A percentile compares a stretch with the other conserved stretches of the same genome.
Evolutionary conservation across 371 early-diverging fungal species (phyloP).

Genomic region (Quaeritorhiza haematococci): DNA sequence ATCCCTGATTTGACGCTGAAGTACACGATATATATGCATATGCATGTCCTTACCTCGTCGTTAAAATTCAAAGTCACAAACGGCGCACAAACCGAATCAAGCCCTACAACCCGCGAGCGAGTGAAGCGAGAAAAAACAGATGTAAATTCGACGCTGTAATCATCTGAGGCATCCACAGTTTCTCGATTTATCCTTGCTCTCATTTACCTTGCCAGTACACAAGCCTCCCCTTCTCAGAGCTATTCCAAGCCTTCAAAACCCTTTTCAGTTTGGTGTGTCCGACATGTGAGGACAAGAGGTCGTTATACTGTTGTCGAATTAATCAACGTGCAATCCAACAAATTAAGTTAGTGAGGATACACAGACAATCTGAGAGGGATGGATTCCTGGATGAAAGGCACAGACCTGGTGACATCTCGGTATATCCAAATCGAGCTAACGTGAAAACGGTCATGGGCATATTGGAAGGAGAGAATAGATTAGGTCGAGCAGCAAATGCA

Average conservation of each 20-base stretch:
- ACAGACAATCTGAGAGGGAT: background rate
- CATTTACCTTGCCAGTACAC: constrained; percentile 84
- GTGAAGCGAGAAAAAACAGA: constrained; percentile 1
- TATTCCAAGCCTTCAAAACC: constrained; percentile 25
- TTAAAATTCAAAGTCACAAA: constrained; percentile 69
- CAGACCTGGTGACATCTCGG: constrained; percentile 67
- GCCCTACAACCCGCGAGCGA: constrained; percentile 34
- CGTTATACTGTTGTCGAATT: constrained; percentile 57
- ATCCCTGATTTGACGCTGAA: background rate
- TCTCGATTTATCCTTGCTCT: no score
- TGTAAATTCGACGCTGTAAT: background rate
- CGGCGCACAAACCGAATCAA: constrained; percentile 76
- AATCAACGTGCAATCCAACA: background rate
- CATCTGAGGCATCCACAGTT: background rate
- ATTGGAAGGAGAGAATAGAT: background rate
- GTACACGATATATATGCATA: no score
- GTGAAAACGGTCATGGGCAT: background rate
- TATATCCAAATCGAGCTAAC: constrained; percentile 54
- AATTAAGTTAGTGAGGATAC: background rate
- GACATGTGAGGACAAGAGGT: constrained; percentile 59
- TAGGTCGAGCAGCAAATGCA: background rate
- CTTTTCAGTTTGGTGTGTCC: constrained; percentile 66
- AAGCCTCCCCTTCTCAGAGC: constrained; percentile 21
- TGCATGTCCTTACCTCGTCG: constrained; percentile 44
- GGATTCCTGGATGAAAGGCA: background rate